A percentile compares a stretch with the other conserved stretches of the same genome.
Evolutionary conservation across 2,329 filamentous ascomycete species (phyloP).

Genomic region (Diaporthe sp.): DNA sequence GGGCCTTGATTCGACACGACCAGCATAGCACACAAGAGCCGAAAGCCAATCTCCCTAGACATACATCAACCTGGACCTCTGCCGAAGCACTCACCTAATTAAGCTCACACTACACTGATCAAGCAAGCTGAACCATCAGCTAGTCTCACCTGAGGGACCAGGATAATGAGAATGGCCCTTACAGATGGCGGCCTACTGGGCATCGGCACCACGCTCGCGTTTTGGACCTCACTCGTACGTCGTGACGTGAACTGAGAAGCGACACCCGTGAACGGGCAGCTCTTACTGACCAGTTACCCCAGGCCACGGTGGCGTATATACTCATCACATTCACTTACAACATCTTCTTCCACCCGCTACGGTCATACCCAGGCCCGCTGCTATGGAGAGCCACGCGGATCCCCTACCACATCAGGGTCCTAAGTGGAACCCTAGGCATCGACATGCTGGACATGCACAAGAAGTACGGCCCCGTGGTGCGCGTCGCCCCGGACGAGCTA

Average conservation of each 20-base stretch:
- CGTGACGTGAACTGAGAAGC: not conserved
- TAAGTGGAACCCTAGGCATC: constrained; percentile 3
- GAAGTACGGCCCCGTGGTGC: constrained; percentile 54
- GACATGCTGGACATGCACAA: constrained; percentile 42
- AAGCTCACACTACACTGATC: no score
- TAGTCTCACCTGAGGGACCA: no score
- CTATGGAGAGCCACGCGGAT: constrained; percentile 35
- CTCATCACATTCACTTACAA: constrained; percentile 30
- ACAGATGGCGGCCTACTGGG: not conserved
- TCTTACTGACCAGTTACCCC: not conserved
- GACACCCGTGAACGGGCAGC: not conserved
- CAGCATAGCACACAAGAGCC: not conserved
- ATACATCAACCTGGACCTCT: not conserved
- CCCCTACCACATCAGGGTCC: constrained; percentile 10
- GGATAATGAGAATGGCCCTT: not conserved
- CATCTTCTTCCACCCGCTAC: constrained; percentile 38
- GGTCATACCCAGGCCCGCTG: constrained; percentile 37
- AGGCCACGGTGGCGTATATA: constrained; percentile 11
- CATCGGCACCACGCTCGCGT: not conserved
- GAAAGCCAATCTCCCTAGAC: not conserved
- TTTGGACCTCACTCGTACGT: constrained; percentile 8
- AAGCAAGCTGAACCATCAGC: not conserved
- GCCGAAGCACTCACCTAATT: not conserved
- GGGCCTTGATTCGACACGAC: not conserved
- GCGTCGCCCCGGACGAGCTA: constrained; percentile 53